These are phyloP conservation scores for Nicotiana benthamiana DNA, from an alignment of 257 asterid genomes.

Conservation along the genomic window DNA sequence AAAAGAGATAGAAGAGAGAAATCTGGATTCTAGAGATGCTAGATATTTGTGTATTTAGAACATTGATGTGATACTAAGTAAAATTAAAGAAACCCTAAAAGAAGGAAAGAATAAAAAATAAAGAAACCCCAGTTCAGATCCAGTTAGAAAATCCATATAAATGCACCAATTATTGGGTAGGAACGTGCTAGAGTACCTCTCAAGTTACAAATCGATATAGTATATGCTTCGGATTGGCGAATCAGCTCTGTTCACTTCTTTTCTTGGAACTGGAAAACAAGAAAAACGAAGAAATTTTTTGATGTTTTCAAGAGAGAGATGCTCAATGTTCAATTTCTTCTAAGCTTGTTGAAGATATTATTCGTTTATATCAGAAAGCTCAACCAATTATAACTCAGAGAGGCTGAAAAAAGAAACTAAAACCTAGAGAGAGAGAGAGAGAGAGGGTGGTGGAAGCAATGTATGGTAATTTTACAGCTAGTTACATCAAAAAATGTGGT, in stretches of 20 bases:
- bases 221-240: neutral
- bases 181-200: constrained; percentile 17
- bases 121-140: constrained; percentile 12
- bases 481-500: neutral
- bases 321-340: too few relatives aligned
- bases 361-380: neutral
- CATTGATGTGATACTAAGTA: neutral
- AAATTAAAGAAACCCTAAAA: constrained; percentile 14
- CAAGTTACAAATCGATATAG: neutral
- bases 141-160: constrained; percentile 12
- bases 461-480: neutral
- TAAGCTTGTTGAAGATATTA: neutral
- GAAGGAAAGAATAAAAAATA: neutral
- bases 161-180: constrained; percentile 9
- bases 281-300: too few relatives aligned
- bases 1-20: neutral
- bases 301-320: neutral
- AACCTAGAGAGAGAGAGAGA: neutral
- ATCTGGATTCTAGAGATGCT: neutral
- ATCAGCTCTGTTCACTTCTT: constrained; percentile 4
- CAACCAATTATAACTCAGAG: neutral
- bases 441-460: neutral
- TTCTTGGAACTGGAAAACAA: neutral
- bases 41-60: neutral
- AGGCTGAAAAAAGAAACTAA: neutral